phyloP scores from a whole-genome alignment of 139 green algal genomes.

The Bryopsis sp. region DNA sequence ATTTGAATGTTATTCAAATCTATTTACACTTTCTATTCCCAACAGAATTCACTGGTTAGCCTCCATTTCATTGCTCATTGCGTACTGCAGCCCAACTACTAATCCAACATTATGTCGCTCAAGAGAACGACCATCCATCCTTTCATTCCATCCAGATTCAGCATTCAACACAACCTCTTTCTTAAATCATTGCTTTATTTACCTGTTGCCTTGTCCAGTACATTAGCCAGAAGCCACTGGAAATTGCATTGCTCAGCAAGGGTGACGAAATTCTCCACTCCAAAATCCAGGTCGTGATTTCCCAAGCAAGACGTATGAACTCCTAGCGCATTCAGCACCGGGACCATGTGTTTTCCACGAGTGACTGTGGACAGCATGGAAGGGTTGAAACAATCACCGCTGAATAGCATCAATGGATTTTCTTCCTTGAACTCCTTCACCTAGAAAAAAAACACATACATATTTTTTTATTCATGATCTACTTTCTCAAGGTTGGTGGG shows the following conservation, averaged over 20 bases:
- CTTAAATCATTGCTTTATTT: no score
- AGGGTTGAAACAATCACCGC: constrained; percentile 63
- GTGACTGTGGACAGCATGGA: constrained; percentile 60
- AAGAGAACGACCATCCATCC: no score
- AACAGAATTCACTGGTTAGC: no score
- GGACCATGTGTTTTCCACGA: constrained; percentile 63
- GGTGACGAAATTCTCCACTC: constrained; percentile 36
- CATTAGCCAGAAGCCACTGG: constrained; percentile 71
- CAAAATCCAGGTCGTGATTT: constrained; percentile 57
- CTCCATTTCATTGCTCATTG: no score
- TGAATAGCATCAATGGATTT: constrained; percentile 67
- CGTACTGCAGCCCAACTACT: no score
- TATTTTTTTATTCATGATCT: no score
- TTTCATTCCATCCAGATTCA: no score
- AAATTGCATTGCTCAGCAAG: constrained; percentile 51
- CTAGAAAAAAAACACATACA: constrained; percentile 21
- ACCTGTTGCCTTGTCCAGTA: constrained; percentile 47
- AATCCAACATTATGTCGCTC: no score
- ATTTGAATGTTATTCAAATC: no score
- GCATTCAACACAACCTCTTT: no score
- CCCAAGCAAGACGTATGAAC: constrained; percentile 48
- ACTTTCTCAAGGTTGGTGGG: no score
- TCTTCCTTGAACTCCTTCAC: constrained; percentile 22
- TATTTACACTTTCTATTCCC: no score
- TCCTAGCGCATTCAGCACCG: constrained; percentile 55